Base-by-base conservation (phyloP, 2,329 filamentous ascomycete genomes). In the Paecilomyces sp. region DNA sequence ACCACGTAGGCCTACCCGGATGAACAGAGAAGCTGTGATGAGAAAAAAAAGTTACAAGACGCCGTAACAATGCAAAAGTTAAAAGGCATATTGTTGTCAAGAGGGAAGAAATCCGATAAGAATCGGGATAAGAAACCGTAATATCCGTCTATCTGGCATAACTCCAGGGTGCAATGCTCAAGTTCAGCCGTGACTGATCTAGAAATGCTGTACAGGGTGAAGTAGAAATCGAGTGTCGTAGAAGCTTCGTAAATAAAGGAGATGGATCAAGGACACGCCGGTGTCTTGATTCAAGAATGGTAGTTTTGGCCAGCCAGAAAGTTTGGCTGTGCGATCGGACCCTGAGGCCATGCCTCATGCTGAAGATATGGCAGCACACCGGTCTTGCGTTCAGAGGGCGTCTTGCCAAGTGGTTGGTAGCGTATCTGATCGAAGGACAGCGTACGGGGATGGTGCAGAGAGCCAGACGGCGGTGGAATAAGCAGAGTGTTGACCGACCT, bases 401-500 rank as follows among this genome's bases (percentile, higher is more conserved):
- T 80, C 69, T 89, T 86, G 8, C 89, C 88, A 3, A 93, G 76
- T 8, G 89, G 88, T 64, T 92, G 88, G 70, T 94, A 90, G 72
- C 93, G 88, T 88, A 95, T 92, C 76, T 92, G 84, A 61, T 85
- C 82, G 57, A 89, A 86, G 55, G 83, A 77, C 58, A 80, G 79
- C 76, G 72, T 84, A 69, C 90, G 79, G 70, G 91, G 88, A 66
- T 89, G 84, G 63, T 93, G 88, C 63, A 95, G 83, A 7, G 91
- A 91, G 8, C 86, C 83, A 25, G 90, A 89, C 0, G 92, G 90
- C 6, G 92, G 91, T 33, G 92, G 92, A 60, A 94, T 91, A 31
- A 97, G 81, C n/a, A 97, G 83, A 0, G 91, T 96, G 66, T 94
- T 92, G 61, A 97, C 91, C 62, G 91, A 85, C 57, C 92, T 89